phyloP scores from a whole-genome alignment of 805 yeast species.

The Jamesozyma gamospora region DNA sequence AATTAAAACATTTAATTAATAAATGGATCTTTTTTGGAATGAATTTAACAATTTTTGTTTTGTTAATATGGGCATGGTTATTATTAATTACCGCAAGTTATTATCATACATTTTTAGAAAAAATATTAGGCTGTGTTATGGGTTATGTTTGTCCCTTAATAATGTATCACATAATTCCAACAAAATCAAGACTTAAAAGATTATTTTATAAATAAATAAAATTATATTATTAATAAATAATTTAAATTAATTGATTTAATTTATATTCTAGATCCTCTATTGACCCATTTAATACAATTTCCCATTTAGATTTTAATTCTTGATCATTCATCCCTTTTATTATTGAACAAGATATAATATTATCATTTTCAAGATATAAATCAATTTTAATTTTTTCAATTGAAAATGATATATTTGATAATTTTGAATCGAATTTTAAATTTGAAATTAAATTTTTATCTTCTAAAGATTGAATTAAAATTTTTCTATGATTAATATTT shows the following conservation, averaged over 20 bases:
- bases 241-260: constrained; percentile 7
- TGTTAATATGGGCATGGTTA: constrained; percentile 44
- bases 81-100: constrained; percentile 68
- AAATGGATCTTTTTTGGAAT: constrained; percentile 5
- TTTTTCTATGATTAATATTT: constrained; percentile 8
- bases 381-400: constrained; percentile 6
- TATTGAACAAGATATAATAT: constrained; percentile 13
- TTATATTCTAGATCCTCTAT: constrained; percentile 13
- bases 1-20: constrained; percentile 2
- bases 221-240: background rate
- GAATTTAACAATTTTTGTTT: constrained; percentile 5
- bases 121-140: constrained; percentile 56
- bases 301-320: constrained; percentile 7
- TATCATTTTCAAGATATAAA: constrained; percentile 11
- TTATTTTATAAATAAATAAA: constrained; percentile 2
- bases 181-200: constrained; percentile 3
- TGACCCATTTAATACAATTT: constrained; percentile 17
- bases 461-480: constrained; percentile 11
- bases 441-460: constrained; percentile 8
- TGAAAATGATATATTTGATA: constrained; percentile 11
- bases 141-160: constrained; percentile 45
- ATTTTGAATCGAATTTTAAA: constrained; percentile 13
- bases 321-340: constrained; percentile 5
- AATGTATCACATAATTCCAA: constrained; percentile 33
- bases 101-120: constrained; percentile 74